Evolutionary conservation across 2,329 filamentous ascomycete genomes (phyloP).

Genomic region (Madurella fahalii): DNA sequence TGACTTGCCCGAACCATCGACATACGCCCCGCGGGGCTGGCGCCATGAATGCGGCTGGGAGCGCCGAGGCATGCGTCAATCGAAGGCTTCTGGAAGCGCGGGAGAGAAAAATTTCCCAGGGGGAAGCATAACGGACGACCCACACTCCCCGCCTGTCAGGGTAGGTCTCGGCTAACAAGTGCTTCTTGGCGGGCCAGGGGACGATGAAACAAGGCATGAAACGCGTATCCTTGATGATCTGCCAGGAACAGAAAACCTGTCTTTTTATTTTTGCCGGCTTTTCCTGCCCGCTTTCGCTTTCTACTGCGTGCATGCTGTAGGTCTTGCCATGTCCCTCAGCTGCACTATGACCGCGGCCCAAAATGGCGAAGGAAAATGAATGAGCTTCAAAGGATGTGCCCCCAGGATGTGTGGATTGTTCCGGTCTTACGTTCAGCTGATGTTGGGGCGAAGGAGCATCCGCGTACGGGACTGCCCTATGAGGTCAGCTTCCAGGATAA

Average conservation of each 20-base stretch:
- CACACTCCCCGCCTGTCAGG: background rate
- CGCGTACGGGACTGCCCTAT: background rate
- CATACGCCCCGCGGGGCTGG: background rate
- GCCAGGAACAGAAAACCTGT: background rate
- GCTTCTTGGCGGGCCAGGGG: constrained; percentile 3
- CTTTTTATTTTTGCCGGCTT: background rate
- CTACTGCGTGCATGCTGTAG: background rate
- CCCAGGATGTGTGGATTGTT: background rate
- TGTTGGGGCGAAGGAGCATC: no score
- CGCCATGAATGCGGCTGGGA: background rate
- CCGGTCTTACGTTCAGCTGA: no score
- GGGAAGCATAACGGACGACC: background rate
- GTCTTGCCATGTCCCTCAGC: background rate
- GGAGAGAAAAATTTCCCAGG: background rate
- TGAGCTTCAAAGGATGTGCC: background rate
- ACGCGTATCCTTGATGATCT: background rate
- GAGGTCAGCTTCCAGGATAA: background rate
- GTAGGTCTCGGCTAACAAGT: constrained; percentile 3
- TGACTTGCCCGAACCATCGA: background rate
- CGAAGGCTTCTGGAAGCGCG: constrained; percentile 16
- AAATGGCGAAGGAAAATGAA: background rate
- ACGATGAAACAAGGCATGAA: constrained; percentile 9
- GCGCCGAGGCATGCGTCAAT: background rate
- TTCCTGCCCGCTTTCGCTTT: no score
- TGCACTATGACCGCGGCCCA: background rate